phyloP scores from a whole-genome alignment of 169 alveolate species.

The Theileria equi region DNA sequence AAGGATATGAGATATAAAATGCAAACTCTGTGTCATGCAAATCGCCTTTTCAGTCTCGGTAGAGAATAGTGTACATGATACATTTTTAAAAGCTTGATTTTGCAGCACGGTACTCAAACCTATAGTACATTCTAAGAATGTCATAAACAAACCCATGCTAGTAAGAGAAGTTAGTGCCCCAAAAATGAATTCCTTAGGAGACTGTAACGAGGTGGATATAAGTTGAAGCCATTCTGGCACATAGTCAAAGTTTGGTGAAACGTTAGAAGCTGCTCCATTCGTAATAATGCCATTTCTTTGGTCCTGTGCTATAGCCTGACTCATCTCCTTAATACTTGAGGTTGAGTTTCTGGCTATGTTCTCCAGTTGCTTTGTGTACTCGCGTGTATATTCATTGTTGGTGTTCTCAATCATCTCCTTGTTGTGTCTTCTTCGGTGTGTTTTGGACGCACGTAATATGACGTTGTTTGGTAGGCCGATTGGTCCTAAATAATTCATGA shows the following conservation, averaged over 20 bases:
- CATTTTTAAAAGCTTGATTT: constrained; percentile 15
- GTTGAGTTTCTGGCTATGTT: too few species aligned
- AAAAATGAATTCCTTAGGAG: constrained; percentile 8
- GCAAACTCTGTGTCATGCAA: constrained; percentile 33
- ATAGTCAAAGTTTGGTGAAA: background rate
- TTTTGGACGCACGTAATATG: constrained; percentile 7
- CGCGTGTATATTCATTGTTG: background rate
- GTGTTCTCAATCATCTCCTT: background rate
- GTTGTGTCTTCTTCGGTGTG: constrained; percentile 19
- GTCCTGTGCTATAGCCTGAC: background rate
- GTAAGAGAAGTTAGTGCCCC: constrained; percentile 2
- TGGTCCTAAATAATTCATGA: constrained; percentile 27
- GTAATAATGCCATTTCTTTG: background rate
- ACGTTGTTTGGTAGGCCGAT: constrained; percentile 53
- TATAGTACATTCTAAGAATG: background rate
- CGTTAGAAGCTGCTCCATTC: background rate
- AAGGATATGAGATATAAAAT: constrained; percentile 3
- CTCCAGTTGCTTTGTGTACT: too few species aligned
- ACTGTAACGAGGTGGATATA: background rate
- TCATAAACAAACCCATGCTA: background rate
- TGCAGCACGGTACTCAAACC: constrained; percentile 31
- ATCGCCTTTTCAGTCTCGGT: constrained; percentile 45
- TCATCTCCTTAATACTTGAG: background rate
- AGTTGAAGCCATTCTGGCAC: constrained; percentile 15
- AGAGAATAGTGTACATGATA: constrained; percentile 28